Base-by-base conservation (phyloP, 768 basidiomycete species). In the Boletus subcaerulescens region DNA sequence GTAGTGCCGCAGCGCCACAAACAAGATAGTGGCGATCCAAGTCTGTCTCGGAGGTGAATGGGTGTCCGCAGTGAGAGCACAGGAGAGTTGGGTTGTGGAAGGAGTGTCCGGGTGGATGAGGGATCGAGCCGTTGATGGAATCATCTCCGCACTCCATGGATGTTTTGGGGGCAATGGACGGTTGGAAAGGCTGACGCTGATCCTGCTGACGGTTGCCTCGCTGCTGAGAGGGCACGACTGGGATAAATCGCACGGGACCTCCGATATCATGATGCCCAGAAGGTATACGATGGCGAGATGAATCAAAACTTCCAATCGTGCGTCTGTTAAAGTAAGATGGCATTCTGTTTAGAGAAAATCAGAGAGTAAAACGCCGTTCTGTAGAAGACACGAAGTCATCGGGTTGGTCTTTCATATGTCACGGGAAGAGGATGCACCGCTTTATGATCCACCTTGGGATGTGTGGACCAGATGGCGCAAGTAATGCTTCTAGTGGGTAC, bases 1-100 rank as follows among this genome's bases (percentile, higher is more conserved):
- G 5, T 2, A 64, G 36, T 26, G 36, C 48, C 10, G 45, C 50
- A 10, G 45, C 56, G 9, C 62, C 59, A 47, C 65, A 64, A n/a
- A 40, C 47, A 14, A 55, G 4, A 12, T 44, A 39, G 35, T 67
- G 59, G n/a, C 14, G 15, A 24, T 50, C 50, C 4, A 59, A 39
- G 10, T 59, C 62, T 24, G 35, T 22, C 7, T 49, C 59, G 18
- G 56, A 56, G 20, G 38, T 5, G 22, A 59, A 58, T 3, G 15
- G n/a, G 3, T 54, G 26, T 24, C 22, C 29, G n/a, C 64, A 65
- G n/a, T 62, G 65, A 36, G 32, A 20, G 39, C 65, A 67, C 17
- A 20, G 42, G 17, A 45, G 41, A 14, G 20, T 9, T 35, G 45
- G 3, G 10, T 33, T 6, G 29, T 38, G 3, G 29, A 48, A 38